Evolutionary conservation across 2,329 filamentous ascomycete genomes (phyloP).

Genomic region (Diaporthe eres): DNA sequence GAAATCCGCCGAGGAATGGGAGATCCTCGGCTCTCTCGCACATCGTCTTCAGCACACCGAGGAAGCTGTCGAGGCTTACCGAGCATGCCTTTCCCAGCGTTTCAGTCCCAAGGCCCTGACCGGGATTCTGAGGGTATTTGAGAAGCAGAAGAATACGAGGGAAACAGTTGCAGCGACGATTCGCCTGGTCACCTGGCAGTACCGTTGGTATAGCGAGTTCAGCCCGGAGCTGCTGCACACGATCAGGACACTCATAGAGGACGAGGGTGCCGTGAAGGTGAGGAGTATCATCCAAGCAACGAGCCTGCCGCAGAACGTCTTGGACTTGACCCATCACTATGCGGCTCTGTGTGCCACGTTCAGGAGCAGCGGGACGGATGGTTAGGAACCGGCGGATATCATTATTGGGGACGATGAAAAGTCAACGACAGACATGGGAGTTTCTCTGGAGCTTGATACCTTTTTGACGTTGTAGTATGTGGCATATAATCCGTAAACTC

Average conservation of each 20-base stretch:
- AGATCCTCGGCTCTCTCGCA: constrained; percentile 93
- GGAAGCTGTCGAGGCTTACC: constrained; percentile 94
- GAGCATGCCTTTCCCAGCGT: constrained; percentile 85
- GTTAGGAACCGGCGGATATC: constrained; percentile 60
- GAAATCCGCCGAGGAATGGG: constrained; percentile 98
- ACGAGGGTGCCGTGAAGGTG: constrained; percentile 97
- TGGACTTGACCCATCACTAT: constrained; percentile 97
- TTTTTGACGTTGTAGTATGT: constrained; percentile 33
- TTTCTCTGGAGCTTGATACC: constrained; percentile 38
- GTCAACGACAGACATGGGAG: constrained; percentile 25
- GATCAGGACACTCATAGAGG: constrained; percentile 93
- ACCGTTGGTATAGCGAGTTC: constrained; percentile 99
- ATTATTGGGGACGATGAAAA: not conserved
- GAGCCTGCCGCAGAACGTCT: constrained; percentile 90
- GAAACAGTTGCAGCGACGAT: constrained; percentile 90
- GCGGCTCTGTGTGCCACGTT: constrained; percentile 95
- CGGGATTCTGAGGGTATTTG: constrained; percentile 85
- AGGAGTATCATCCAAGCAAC: constrained; percentile 97
- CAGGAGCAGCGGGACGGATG: constrained; percentile 92
- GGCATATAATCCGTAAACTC: constrained; percentile 21
- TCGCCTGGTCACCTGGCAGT: constrained; percentile 95
- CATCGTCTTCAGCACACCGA: constrained; percentile 93
- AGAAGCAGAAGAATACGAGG: constrained; percentile 82
- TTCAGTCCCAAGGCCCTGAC: constrained; percentile 95
- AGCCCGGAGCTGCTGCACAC: constrained; percentile 90